Base-by-base conservation (phyloP, 352 stramenopile species). In the Globisporangium camurandrum region DNA sequence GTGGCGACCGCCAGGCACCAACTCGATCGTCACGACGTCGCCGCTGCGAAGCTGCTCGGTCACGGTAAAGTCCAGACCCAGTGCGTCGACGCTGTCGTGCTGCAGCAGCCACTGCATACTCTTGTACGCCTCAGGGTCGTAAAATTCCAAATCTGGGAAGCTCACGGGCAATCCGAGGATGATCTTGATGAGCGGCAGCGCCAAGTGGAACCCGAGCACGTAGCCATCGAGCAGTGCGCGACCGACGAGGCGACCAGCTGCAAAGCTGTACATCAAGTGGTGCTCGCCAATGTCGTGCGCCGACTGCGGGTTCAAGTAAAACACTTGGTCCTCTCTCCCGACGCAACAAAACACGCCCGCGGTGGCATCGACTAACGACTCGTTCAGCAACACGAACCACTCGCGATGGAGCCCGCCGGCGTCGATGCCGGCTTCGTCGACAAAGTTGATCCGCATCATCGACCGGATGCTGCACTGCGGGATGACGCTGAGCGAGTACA, bases 141-240 rank as follows among this genome's bases (percentile, higher is more conserved):
- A 56, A 19, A 57, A 59, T 22, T 68, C 69, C 26, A 79, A 50
- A 39, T 84, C 72, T 14, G 39, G 46, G 39, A 75, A 75, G 7
- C 45, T 67, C 19, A 84, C 51, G 11, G 59, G 66, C 1, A 72
- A 46, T 0, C 69, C 69, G 8, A 80, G 48, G 3, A 77, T 71
- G 48, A 77, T 66, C 50, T 84, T 78, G 30, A 82, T 51, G 53
- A 82, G 45, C 11, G 61, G 62, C 5, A 61, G 56, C 23, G 54
- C 85, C 55, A 98, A 85, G 50, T 98, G 95, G 28, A 93, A 91
- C 24, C 71, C 67, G 2, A 97, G 75, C 6, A 97, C 62, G 56
- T 98, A 86, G 40, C 87, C 76, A 55, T 98, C 95, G 16, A 85
- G 49, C 20, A 84, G 49, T 2, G 64, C 65, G 22, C 70, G 61